phyloP scores from a whole-genome alignment of 1,284 basidiomycete genomes.

The Fomitiporia mediterranea region DNA sequence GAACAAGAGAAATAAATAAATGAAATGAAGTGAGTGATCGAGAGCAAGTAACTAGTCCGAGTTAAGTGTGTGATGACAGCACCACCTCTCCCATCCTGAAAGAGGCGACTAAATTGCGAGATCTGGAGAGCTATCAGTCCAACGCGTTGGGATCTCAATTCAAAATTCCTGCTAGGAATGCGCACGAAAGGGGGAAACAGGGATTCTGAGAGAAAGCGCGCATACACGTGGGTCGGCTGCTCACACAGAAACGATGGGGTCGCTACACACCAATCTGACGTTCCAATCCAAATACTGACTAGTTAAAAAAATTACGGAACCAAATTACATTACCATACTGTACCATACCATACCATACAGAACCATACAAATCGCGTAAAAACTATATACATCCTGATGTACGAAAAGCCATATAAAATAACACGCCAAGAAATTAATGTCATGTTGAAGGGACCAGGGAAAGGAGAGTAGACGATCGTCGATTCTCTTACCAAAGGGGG shows the following conservation, averaged over 20 bases:
- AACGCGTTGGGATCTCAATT: not conserved
- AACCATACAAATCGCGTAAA: too few relatives aligned
- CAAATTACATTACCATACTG: not conserved
- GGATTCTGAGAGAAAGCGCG: too few relatives aligned
- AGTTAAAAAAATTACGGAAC: constrained; percentile 4
- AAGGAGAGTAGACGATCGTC: not conserved
- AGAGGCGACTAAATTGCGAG: not conserved
- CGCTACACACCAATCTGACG: too few relatives aligned
- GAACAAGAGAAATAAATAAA: too few relatives aligned
- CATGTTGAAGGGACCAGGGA: not conserved
- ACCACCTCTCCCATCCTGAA: not conserved
- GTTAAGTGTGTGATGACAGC: constrained; percentile 1
- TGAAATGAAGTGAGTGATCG: too few relatives aligned
- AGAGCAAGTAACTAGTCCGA: too few relatives aligned
- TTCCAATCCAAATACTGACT: not conserved
- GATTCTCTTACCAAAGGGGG: not conserved
- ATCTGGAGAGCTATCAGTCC: not conserved
- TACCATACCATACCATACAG: not conserved
- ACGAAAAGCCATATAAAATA: not conserved
- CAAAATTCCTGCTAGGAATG: not conserved
- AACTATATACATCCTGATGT: constrained; percentile 1
- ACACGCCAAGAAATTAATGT: not conserved
- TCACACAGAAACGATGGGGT: too few relatives aligned
- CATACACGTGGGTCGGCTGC: too few relatives aligned
- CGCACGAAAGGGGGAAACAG: too few relatives aligned